Evolutionary conservation across 257 asterid genomes (phyloP).

Genomic region (Verbascum thapsus): DNA sequence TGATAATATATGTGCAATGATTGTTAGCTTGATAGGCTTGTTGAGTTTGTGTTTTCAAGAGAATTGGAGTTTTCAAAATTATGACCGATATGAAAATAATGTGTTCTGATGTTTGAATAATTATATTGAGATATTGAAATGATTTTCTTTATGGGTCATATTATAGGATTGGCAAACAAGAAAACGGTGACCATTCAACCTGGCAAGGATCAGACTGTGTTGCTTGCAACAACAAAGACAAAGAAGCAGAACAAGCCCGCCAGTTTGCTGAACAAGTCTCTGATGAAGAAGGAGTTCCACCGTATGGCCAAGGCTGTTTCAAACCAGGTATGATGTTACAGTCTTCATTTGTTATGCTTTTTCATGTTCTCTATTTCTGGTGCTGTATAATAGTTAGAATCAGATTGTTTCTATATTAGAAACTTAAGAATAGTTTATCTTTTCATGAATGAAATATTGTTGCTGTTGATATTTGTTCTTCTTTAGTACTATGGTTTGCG

Average conservation of each 20-base stretch:
- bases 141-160: not conserved
- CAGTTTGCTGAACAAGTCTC: constrained; percentile 56
- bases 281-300: constrained; percentile 85
- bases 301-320: too few species aligned
- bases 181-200: constrained; percentile 87
- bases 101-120: not conserved
- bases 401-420: not conserved
- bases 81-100: too few species aligned
- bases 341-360: not conserved
- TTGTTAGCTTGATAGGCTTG: not conserved
- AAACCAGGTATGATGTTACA: constrained; percentile 64
- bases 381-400: not conserved
- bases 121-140: not conserved
- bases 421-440: not conserved
- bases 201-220: constrained; percentile 73
- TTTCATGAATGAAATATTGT: not conserved
- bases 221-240: constrained; percentile 85
- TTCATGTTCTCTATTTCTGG: not conserved
- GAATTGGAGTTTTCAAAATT: not conserved
- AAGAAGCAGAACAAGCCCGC: constrained; percentile 88
- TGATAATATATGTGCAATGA: not conserved
- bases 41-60: not conserved
- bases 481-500: not conserved
- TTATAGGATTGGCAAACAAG: constrained; percentile 81
- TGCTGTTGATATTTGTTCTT: not conserved